These are phyloP conservation scores for Starmerella bacillaris DNA, from an alignment of 805 yeast species.

Conservation along the genomic window DNA sequence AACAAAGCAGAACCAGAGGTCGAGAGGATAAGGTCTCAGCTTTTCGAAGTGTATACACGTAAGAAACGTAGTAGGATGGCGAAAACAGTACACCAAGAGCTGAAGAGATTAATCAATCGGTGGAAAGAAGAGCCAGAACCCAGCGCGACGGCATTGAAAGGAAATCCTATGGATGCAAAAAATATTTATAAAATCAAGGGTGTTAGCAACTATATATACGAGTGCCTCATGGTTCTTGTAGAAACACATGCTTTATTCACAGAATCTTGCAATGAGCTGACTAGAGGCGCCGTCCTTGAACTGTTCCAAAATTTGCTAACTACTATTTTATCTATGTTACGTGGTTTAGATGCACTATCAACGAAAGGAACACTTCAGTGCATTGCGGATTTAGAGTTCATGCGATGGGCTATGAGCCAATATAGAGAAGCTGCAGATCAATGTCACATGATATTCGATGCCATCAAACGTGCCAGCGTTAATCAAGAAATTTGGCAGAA, in stretches of 20 bases:
- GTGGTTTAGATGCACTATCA: conserved; percentile 30
- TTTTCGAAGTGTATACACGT: conserved; percentile 32
- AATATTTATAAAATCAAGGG: conserved; percentile 15
- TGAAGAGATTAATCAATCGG: conserved; percentile 28
- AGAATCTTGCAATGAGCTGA: conserved; percentile 31
- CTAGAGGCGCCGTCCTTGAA: conserved; percentile 30
- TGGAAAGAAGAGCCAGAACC: conserved; percentile 25
- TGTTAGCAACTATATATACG: conserved; percentile 30
- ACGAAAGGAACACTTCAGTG: conserved; percentile 34
- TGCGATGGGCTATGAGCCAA: conserved; percentile 24
- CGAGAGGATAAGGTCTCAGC: conserved; percentile 28
- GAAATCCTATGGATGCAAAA: conserved; percentile 17
- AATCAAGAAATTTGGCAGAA: conserved; percentile 18
- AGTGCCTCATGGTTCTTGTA: conserved; percentile 32
- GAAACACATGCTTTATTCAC: conserved; percentile 35
- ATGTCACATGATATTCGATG: conserved; percentile 19
- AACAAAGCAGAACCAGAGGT: conserved; percentile 27
- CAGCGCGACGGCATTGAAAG: conserved; percentile 12
- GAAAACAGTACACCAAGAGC: conserved; percentile 28
- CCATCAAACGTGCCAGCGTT: conserved; percentile 18
- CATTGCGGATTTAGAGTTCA: conserved; percentile 37
- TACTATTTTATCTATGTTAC: conserved; percentile 25
- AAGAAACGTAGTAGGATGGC: conserved; percentile 35
- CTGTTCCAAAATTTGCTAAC: conserved; percentile 27
- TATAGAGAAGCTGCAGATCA: conserved; percentile 16